Percentiles rank a stretch among this genome's conserved stretches.
Conservation (phyloP, 2,329 filamentous ascomycete species). For the Fusarium musae region DNA sequence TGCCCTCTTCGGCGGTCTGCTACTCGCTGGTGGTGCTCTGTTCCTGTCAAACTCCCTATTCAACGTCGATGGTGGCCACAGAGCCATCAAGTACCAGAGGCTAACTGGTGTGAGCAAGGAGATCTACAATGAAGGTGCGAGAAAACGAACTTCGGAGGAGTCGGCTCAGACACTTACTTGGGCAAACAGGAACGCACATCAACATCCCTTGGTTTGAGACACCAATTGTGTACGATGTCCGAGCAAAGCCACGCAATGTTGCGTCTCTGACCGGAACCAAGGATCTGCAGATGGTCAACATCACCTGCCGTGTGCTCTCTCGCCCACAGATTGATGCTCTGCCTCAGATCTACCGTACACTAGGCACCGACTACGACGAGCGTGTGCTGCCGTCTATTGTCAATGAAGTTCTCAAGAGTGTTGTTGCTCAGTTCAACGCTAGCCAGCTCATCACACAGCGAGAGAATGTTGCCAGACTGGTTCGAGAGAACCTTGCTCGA, state of each 20-base stretch:
- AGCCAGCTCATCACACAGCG: constrained; percentile 98
- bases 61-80: constrained; percentile 96
- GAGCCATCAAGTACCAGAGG: constrained; percentile 98
- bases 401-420: constrained; percentile 98
- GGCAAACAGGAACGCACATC: constrained; percentile 83
- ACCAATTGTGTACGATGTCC: constrained; percentile 95
- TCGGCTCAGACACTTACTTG: constrained; percentile 28
- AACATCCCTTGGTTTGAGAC: constrained; percentile 98
- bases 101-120: constrained; percentile 93
- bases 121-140: constrained; percentile 90
- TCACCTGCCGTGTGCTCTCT: constrained; percentile 98
- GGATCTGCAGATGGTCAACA: constrained; percentile 99
- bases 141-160: constrained; percentile 15
- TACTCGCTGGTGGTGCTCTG: constrained; percentile 62
- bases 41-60: constrained; percentile 71
- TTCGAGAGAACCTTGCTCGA: constrained; percentile 91
- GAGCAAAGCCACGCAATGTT: constrained; percentile 96
- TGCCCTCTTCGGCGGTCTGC: constrained; percentile 54
- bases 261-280: constrained; percentile 98
- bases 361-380: constrained; percentile 97
- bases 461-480: constrained; percentile 92
- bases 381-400: constrained; percentile 96
- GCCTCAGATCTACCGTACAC: constrained; percentile 95
- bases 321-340: constrained; percentile 87
- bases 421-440: constrained; percentile 98